These are phyloP conservation scores for Saccharomycopsis selenospora DNA, from an alignment of 805 yeast species.

Conservation along the genomic window DNA sequence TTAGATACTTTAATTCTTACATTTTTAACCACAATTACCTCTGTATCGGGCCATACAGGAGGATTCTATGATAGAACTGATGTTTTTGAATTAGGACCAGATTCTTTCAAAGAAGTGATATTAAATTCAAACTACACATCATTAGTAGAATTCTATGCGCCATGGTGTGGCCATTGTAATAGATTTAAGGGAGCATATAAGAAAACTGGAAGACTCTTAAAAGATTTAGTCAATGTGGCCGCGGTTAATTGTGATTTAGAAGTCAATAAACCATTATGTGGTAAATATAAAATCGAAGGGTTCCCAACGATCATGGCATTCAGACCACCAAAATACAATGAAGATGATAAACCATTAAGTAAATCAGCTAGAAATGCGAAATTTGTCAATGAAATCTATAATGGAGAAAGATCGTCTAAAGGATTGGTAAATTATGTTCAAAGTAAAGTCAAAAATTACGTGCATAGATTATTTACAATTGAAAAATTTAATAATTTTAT, in stretches of 20 bases:
- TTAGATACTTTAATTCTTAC: too few relatives aligned
- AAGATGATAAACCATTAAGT: slow-evolving; percentile 20
- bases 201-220: slow-evolving; percentile 55
- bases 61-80: slow-evolving; percentile 38
- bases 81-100: slow-evolving; percentile 49
- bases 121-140: slow-evolving; percentile 68
- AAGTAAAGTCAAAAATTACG: slow-evolving; percentile 59
- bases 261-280: slow-evolving; percentile 62
- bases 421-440: slow-evolving; percentile 48
- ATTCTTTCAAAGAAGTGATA: slow-evolving; percentile 60
- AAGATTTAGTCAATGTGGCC: slow-evolving; percentile 56
- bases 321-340: slow-evolving; percentile 64
- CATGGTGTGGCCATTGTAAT: slow-evolving; percentile 97
- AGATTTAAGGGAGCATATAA: slow-evolving; percentile 56
- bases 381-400: slow-evolving; percentile 51
- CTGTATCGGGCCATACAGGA: slow-evolving; percentile 12
- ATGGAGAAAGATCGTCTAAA: slow-evolving; percentile 52
- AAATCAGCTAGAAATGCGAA: slow-evolving; percentile 18
- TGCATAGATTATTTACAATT: slow-evolving; percentile 39
- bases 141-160: slow-evolving; percentile 86
- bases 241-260: slow-evolving; percentile 82
- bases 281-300: slow-evolving; percentile 57
- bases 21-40: too few relatives aligned
- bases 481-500: slow-evolving; percentile 27
- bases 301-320: slow-evolving; percentile 80